A percentile compares a stretch with the other conserved stretches of the same genome.
phyloP scores from a whole-genome alignment of 768 basidiomycete genomes.

The Sporobolomyces roseus region DNA sequence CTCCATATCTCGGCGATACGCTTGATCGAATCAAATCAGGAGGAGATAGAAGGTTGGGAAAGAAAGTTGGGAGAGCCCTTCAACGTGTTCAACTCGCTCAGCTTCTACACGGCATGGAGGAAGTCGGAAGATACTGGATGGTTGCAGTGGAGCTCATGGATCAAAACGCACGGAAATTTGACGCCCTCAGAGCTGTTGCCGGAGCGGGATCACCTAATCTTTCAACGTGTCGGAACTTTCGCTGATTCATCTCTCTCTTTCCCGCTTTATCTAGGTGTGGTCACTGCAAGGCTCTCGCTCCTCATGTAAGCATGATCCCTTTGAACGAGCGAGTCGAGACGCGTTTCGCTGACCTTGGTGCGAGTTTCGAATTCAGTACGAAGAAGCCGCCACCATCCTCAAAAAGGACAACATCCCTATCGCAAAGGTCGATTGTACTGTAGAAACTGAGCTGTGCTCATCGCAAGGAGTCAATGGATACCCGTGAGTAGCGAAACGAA shows the following conservation, averaged over 20 bases:
- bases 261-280: constrained; percentile 37
- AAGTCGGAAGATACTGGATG: background rate
- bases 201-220: background rate
- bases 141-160: too few species aligned
- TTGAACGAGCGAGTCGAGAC: background rate
- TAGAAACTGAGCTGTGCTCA: constrained; percentile 85
- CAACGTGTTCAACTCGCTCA: too few species aligned
- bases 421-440: constrained; percentile 96
- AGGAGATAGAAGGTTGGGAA: too few species aligned
- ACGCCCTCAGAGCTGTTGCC: background rate
- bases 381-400: constrained; percentile 76
- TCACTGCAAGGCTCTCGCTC: constrained; percentile 46
- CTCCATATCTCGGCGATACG: too few species aligned
- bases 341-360: background rate
- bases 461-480: constrained; percentile 84
- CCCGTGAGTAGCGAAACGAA: constrained; percentile 61
- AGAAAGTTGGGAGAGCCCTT: too few species aligned
- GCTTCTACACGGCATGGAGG: too few species aligned
- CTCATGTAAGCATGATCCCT: constrained; percentile 22
- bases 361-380: constrained; percentile 39
- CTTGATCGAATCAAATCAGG: too few species aligned
- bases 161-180: too few species aligned
- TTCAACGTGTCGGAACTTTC: too few species aligned
- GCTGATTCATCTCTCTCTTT: background rate
- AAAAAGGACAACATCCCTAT: constrained; percentile 85